Evolutionary conservation across 2,329 filamentous ascomycete genomes (phyloP), one percentile per base, ranked within the genome.

Genomic region (Fusarium chaquense): DNA sequence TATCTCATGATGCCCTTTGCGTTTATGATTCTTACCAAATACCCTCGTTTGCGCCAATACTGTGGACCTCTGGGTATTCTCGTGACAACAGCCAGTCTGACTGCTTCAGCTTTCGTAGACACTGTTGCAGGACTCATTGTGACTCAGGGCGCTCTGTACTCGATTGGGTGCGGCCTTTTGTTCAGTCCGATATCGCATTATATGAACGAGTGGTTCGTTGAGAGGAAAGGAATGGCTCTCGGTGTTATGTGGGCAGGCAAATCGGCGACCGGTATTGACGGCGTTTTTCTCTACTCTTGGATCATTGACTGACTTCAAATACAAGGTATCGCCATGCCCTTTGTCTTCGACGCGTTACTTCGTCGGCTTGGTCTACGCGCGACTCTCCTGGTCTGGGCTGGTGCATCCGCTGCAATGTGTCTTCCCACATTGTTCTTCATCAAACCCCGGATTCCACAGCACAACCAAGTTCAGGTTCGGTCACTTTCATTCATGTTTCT

Each of bases 141-240:
- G 1, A 87, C 84, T 0, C 89, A 90, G 73, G 89, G 89, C 4
- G 76, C 89, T 6, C 73, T 89, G 33, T 90, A 87, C 70, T 87
- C 83, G 6, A 62, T 89, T 6, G 87, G 87, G 3, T 86, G 86
- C 30, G 78, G 81, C 2, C 74, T 87, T 76, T 78, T 58, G 3
- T 86, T 83, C 67, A 85, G 83, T 36, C 85, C 87, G 3, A 84
- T 84, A 58, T 84, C 87, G 13, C 75, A 84, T 58, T 87, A 87
- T 73, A 80, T 89, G 71, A 85, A 89, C 62, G 86, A 89, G 70
- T 90, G 87, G 86, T 90, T 89, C 75, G 78, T 78, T n/a, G 78
- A 77, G 28, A 79, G 80, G 64, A 83, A 85, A 58, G 84, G 84
- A 1, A 74, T 87, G 11, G 87, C 87, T 1, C 86, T 87, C 67